Evolutionary conservation across 176 grass and related monocot genomes (phyloP).

Genomic region (Eragrostis nindensis): DNA sequence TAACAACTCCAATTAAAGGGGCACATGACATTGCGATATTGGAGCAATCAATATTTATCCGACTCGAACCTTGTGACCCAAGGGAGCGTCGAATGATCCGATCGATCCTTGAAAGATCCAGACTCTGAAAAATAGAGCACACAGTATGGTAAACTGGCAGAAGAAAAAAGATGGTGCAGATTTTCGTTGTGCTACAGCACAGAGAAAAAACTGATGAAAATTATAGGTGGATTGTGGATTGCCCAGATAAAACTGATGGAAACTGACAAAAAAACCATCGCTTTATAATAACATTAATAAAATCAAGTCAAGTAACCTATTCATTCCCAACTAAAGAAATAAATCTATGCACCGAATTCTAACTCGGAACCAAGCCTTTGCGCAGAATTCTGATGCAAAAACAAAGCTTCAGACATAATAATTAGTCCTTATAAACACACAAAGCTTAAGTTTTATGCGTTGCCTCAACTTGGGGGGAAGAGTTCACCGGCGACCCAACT

Average conservation of each 20-base stretch:
- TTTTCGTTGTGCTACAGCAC: background rate
- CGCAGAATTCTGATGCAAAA: background rate
- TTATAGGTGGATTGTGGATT: background rate
- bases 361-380: background rate
- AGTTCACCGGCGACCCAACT: background rate
- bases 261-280: background rate
- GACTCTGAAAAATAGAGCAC: conserved; percentile 55
- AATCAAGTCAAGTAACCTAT: conserved; percentile 6
- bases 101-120: conserved; percentile 95
- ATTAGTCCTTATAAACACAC: background rate
- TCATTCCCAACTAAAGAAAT: background rate
- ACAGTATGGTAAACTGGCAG: background rate
- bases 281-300: background rate
- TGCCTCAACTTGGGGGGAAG: background rate
- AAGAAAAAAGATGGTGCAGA: conserved; percentile 18
- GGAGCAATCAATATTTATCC: background rate
- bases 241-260: background rate
- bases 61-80: conserved; percentile 75
- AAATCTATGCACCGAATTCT: background rate
- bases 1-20: conserved; percentile 1
- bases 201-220: background rate
- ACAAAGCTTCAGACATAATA: background rate
- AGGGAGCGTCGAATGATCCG: conserved; percentile 89
- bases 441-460: background rate
- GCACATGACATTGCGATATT: background rate